Base-by-base conservation (phyloP, 139 green algal species). In the Trebouxia sp. region DNA sequence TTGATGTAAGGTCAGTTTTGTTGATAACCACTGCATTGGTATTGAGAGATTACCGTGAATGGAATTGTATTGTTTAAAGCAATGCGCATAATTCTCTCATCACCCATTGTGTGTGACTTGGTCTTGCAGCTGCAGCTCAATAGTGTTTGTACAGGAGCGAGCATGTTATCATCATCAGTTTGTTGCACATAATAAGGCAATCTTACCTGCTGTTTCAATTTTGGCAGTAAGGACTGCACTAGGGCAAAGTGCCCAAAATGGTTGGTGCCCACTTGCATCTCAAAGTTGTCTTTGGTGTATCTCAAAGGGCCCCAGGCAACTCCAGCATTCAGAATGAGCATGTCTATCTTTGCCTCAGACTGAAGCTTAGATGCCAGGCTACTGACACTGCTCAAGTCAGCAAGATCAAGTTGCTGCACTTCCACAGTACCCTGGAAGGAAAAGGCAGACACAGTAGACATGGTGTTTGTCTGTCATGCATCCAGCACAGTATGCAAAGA, bases 261-360 rank as follows among this genome's bases (percentile, higher is more conserved):
- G 43, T 88, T 88, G 5, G 80, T 84, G n/a, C 84, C 87, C 8
- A 88, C 75, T 42, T 87, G 78, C 65, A 84, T 53, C 80, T 88
- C 85, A 72, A 88, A 89, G 38, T 89, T 86, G 37, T 91, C 84
- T 7, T 75, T 74, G 5, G 88, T 93, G n/a, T 78, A 53, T 5
- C 37, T 6, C 7, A 65, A 41, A 35, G 78, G 37, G 26, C 41
- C 62, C 28, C 72, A 76, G 91, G 95, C 95, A 48, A 96, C 81
- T n/a, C 92, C 91, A 22, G 86, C 89, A 67, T 92, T 93, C 28
- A 83, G 76, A 50, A 86, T 67, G 28, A 96, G 76, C 53, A 93
- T 53, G 66, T 94, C 83, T 38, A 93, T 62, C 9, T 37, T 79
- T 28, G 76, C 66, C 3, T 81, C 65, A 28, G n/a, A 56, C 56